Conservation (phyloP, 768 basidiomycete species). For the Lactarius akahatsu region DNA sequence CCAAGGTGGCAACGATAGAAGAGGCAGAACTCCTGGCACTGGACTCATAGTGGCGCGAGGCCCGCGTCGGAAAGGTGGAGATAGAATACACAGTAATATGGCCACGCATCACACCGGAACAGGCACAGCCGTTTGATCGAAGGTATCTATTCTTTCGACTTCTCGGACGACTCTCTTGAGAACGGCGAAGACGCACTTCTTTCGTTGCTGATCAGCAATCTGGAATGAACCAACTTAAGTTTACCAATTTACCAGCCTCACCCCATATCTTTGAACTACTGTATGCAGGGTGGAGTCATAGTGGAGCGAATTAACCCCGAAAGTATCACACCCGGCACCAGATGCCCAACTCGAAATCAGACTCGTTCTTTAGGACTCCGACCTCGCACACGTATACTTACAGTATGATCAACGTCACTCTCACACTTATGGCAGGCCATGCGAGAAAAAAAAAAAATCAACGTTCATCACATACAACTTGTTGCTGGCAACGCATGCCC, state of each 20-base stretch:
- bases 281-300: background rate
- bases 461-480: background rate
- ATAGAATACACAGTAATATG: background rate
- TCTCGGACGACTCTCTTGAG: background rate
- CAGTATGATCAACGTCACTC: slow-evolving; percentile 3
- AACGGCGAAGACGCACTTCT: background rate
- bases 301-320: background rate
- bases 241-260: background rate
- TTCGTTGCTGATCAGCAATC: background rate
- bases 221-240: background rate
- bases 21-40: background rate
- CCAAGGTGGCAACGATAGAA: slow-evolving; percentile 14
- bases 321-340: background rate
- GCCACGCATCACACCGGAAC: background rate
- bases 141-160: background rate
- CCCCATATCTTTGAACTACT: background rate
- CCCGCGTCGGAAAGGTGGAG: background rate
- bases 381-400: background rate
- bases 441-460: slow-evolving; percentile 3
- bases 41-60: background rate
- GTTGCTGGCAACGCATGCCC: slow-evolving; percentile 10
- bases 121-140: background rate
- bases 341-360: background rate
- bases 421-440: slow-evolving; percentile 1
- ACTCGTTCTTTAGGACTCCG: background rate